A percentile compares a stretch with the other conserved stretches of the same genome.
These are phyloP conservation scores for Elaphomyces granulatus DNA, from an alignment of 495 filamentous ascomycete species.

Conservation along the genomic window DNA sequence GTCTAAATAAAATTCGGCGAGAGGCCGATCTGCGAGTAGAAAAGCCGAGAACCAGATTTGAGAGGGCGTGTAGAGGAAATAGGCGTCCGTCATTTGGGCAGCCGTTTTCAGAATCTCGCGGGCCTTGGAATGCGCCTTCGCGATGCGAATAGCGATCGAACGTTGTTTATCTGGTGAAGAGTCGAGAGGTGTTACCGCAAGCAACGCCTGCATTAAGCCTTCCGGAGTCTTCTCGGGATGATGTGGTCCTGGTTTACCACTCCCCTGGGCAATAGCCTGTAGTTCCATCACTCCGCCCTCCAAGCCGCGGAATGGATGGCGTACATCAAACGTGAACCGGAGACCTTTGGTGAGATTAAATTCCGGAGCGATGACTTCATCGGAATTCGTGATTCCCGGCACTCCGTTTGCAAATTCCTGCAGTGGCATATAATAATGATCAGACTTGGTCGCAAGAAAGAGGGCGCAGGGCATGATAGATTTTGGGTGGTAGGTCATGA, in stretches of 20 bases:
- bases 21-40: constrained; percentile 53
- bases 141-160: constrained; percentile 37
- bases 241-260: constrained; percentile 27
- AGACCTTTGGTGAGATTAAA: constrained; percentile 84
- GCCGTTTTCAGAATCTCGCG: constrained; percentile 60
- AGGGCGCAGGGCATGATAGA: constrained; percentile 73
- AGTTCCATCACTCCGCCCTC: constrained; percentile 81
- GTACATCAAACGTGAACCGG: constrained; percentile 84
- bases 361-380: constrained; percentile 76
- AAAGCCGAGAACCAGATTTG: constrained; percentile 84
- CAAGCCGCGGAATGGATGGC: constrained; percentile 78
- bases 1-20: constrained; percentile 58
- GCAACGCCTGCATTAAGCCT: constrained; percentile 21
- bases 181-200: constrained; percentile 14
- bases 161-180: constrained; percentile 11
- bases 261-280: constrained; percentile 43
- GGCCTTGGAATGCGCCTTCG: constrained; percentile 52
- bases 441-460: constrained; percentile 85
- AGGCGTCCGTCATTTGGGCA: constrained; percentile 76
- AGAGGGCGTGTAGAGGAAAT: constrained; percentile 89
- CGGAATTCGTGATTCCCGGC: constrained; percentile 44
- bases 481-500: constrained; percentile 87
- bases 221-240: constrained; percentile 21
- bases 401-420: constrained; percentile 49
- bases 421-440: constrained; percentile 64